Percentiles rank a stretch among this genome's conserved stretches.
Conservation (phyloP, 805 yeast genomes). For the Lipomyces chichibuensis region DNA sequence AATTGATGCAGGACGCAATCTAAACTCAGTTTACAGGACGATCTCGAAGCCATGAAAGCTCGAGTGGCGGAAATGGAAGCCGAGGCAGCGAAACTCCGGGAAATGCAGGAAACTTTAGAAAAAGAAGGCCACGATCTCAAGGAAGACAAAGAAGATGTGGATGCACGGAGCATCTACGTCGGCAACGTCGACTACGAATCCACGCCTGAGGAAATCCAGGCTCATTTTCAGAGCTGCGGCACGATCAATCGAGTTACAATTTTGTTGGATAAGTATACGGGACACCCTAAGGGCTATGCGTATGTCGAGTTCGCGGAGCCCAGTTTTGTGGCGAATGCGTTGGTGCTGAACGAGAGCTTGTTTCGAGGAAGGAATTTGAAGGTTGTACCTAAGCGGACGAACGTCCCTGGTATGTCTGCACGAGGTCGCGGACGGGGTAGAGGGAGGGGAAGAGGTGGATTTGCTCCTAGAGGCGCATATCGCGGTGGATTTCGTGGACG, state of each 20-base stretch:
- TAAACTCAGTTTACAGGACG: conserved; percentile 20
- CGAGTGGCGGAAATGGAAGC: conserved; percentile 60
- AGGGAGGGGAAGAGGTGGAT: conserved; percentile 47
- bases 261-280: conserved; percentile 69
- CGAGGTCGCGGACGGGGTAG: conserved; percentile 58
- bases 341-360: conserved; percentile 63
- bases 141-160: conserved; percentile 66
- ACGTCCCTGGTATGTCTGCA: conserved; percentile 68
- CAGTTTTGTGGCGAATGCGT: conserved; percentile 65
- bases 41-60: conserved; percentile 45
- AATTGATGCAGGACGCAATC: not conserved
- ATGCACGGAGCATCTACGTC: conserved; percentile 74
- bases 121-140: conserved; percentile 48
- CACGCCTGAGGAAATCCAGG: conserved; percentile 77
- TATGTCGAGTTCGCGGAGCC: conserved; percentile 80
- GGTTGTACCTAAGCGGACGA: conserved; percentile 78
- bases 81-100: conserved; percentile 65
- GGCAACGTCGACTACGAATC: conserved; percentile 83
- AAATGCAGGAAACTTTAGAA: conserved; percentile 56
- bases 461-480: conserved; percentile 38
- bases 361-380: conserved; percentile 73
- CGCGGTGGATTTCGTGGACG: conserved; percentile 50
- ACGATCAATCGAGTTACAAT: conserved; percentile 80
- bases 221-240: conserved; percentile 71
- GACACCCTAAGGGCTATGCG: conserved; percentile 81